Evolutionary conservation across 75 land plant genomes (phyloP), one percentile per base, ranked within the genome.

Genomic region (Pinus albicaulis): DNA sequence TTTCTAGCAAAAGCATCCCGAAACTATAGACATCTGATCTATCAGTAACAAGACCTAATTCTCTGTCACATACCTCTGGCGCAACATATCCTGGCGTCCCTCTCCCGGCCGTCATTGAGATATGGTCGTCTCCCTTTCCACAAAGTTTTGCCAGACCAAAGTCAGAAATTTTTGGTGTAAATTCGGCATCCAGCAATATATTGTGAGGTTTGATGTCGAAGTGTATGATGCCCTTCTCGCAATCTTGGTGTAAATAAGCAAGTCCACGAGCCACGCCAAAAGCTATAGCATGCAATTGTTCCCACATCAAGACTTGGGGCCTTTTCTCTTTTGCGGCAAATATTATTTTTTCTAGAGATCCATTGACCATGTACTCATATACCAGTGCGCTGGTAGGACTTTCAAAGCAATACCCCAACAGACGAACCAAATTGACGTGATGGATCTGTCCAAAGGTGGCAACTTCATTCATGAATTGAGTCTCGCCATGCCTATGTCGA

Each of bases 121-220:
- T 28, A 14, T 63, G 66, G 10, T 63, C 66, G 13, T 63, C 66
- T 63, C 14, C 14, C 31, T 26, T 63, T 15, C 66, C 66, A 74
- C 76, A 74, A 68, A 63, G 66, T 48, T 79, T 83, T 61, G 85
- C 85, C 6, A 83, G 63, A 13, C 86, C 86, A 73, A 86, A 86
- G 62, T 89, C 89, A 17, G 91, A 78, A n/a, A 89, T 77, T 59
- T 89, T 89, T 55, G 91, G 89, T 57, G 74, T 82, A 72, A 82
- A 88, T 48, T 82, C 77, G n/a, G 77, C 48, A 24, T 88, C 90
- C 58, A 88, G 62, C 53, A 88, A 76, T 56, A 88, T 85, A 56
- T 88, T 88, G 63, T 88, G 83, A 1, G 90, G 84, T 79, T 89
- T 86, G 60, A 89, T 87, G 74, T 89, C 91, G n/a, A 90, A 86